Conservation (phyloP, 1,284 basidiomycete genomes). For the Tilletia caries region DNA sequence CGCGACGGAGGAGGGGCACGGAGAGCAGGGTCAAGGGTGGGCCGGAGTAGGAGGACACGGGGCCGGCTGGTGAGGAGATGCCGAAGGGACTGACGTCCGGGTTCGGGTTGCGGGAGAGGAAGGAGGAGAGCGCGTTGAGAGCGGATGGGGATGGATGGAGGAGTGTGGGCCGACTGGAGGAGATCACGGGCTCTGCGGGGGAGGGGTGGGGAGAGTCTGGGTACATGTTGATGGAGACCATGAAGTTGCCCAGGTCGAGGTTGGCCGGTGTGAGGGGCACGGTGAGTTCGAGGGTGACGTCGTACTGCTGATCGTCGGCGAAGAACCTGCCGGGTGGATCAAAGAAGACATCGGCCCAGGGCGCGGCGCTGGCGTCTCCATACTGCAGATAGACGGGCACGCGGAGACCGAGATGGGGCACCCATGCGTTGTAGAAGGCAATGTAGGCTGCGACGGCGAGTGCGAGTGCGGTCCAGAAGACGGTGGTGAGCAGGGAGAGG, state of each 20-base stretch:
- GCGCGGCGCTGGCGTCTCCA: conserved; percentile 15
- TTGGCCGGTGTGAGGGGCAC: conserved; percentile 46
- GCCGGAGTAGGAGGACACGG: background rate
- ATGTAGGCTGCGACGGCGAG: conserved; percentile 45
- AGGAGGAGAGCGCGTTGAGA: conserved; percentile 27
- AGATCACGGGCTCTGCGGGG: conserved; percentile 14
- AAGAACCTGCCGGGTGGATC: conserved; percentile 28
- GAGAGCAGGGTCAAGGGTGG: conserved; percentile 7
- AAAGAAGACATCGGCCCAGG: conserved; percentile 17
- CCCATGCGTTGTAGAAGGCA: conserved; percentile 51
- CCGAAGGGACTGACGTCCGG: conserved; percentile 15
- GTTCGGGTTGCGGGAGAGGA: conserved; percentile 30
- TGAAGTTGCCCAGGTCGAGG: conserved; percentile 49
- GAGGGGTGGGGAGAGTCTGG: conserved; percentile 12
- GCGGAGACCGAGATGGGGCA: conserved; percentile 39
- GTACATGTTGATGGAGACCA: conserved; percentile 40
- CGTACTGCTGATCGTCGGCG: conserved; percentile 46
- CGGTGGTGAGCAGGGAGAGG: conserved; percentile 35
- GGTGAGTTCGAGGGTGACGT: conserved; percentile 46
- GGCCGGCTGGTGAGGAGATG: background rate
- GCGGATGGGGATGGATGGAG: conserved; percentile 33
- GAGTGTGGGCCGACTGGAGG: conserved; percentile 21
- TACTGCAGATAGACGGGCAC: conserved; percentile 49
- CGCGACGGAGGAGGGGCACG: conserved; percentile 9
- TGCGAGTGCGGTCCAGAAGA: conserved; percentile 39